Conservation (phyloP, 192 early-diverging fungal species). For the Linderina pennispora region DNA sequence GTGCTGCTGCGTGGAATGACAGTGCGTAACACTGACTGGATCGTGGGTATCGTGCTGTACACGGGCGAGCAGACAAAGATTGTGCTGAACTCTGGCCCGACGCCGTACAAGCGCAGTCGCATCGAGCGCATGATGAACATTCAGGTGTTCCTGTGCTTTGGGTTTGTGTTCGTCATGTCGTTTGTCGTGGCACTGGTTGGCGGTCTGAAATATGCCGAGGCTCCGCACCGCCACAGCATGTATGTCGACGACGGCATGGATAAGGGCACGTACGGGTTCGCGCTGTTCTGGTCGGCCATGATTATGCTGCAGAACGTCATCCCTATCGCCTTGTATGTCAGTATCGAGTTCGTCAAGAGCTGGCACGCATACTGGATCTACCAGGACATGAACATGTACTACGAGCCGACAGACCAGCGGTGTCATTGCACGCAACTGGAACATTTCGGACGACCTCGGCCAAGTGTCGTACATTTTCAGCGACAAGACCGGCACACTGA, state of each 20-base stretch:
- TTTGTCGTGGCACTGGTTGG: slow-evolving; percentile 50
- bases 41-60: slow-evolving; percentile 72
- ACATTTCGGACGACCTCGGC: slow-evolving; percentile 92
- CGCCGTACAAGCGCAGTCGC: slow-evolving; percentile 83
- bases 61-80: slow-evolving; percentile 93
- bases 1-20: slow-evolving; percentile 85
- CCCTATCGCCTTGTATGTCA: slow-evolving; percentile 93
- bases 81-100: slow-evolving; percentile 82
- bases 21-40: slow-evolving; percentile 87
- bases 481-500: slow-evolving; percentile 96
- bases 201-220: slow-evolving; percentile 38
- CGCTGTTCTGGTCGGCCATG: slow-evolving; percentile 60
- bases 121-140: slow-evolving; percentile 85
- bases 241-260: slow-evolving; percentile 33
- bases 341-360: slow-evolving; percentile 88
- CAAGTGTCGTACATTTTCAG: slow-evolving; percentile 96
- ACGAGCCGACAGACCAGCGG: slow-evolving; percentile 28
- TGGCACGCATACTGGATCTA: slow-evolving; percentile 84
- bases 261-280: slow-evolving; percentile 34
- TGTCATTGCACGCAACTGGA: slow-evolving; percentile 62
- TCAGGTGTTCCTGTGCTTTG: slow-evolving; percentile 54
- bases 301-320: slow-evolving; percentile 97
- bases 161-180: slow-evolving; percentile 47
- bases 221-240: slow-evolving; percentile 17
- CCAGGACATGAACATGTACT: slow-evolving; percentile 84